A percentile compares a stretch with the other conserved stretches of the same genome.
Evolutionary conservation across 257 asterid genomes (phyloP).

Genomic region (Lavandula angustifolia): DNA sequence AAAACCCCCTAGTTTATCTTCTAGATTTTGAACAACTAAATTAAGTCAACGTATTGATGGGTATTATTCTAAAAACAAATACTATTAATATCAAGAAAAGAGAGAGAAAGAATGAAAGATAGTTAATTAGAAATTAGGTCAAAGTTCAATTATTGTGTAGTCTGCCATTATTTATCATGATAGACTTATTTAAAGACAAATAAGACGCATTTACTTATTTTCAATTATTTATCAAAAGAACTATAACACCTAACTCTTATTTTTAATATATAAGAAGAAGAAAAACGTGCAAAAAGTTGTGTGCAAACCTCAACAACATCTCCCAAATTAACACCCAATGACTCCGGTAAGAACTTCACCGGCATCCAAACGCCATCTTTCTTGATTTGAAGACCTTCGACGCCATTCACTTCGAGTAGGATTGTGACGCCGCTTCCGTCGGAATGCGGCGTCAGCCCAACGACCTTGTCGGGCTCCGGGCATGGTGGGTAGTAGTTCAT

Average conservation of each 20-base stretch:
- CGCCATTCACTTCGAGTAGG: slow-evolving; percentile 62
- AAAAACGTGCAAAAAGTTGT: neutral
- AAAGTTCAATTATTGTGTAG: slow-evolving; percentile 7
- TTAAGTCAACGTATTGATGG: neutral
- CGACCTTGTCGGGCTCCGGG: slow-evolving; percentile 50
- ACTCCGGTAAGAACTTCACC: slow-evolving; percentile 45
- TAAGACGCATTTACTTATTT: too few relatives aligned
- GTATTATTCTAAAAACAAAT: too few relatives aligned
- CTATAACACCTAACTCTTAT: too few relatives aligned
- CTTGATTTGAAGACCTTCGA: slow-evolving; percentile 64
- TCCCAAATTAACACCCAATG: slow-evolving; percentile 68
- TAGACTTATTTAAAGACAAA: too few relatives aligned
- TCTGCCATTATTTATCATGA: neutral
- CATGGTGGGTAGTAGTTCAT: slow-evolving; percentile 73
- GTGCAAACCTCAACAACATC: slow-evolving; percentile 47
- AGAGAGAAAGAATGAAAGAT: too few relatives aligned
- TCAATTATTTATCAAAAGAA: too few relatives aligned
- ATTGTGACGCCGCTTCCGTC: slow-evolving; percentile 61
- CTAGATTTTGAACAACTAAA: too few relatives aligned
- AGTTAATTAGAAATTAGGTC: neutral
- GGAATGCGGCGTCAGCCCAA: slow-evolving; percentile 62
- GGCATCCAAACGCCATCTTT: slow-evolving; percentile 69
- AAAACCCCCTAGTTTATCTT: too few relatives aligned
- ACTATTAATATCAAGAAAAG: too few relatives aligned
- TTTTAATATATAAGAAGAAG: too few relatives aligned